Evolutionary conservation across 306 rosid species (phyloP).

Genomic region (Inga oerstediana): DNA sequence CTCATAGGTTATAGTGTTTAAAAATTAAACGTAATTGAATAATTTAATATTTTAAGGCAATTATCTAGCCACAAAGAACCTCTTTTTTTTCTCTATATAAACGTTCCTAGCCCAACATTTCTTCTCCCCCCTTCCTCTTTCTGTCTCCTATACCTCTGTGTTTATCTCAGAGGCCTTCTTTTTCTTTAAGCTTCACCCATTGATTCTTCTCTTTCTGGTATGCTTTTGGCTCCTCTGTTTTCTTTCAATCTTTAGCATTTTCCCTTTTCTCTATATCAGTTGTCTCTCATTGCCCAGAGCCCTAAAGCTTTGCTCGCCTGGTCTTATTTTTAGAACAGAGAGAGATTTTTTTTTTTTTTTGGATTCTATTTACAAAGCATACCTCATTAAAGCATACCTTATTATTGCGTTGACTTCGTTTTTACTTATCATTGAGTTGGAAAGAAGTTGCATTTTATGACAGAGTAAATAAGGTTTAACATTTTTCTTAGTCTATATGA

Average conservation of each 20-base stretch:
- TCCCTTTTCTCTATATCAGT: background rate
- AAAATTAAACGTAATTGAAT: constrained; percentile 39
- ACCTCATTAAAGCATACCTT: no score
- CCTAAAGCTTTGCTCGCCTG: constrained; percentile 16
- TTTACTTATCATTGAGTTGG: no score
- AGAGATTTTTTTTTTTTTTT: no score
- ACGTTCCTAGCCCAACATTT: constrained; percentile 40
- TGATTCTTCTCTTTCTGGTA: constrained; percentile 42
- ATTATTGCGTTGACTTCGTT: no score
- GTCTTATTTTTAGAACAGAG: background rate
- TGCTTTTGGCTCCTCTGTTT: constrained; percentile 31
- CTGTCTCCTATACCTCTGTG: constrained; percentile 29
- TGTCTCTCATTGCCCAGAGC: constrained; percentile 8
- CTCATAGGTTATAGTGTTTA: constrained; percentile 26
- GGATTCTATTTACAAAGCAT: no score
- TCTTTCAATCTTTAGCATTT: constrained; percentile 40
- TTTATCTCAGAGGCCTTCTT: constrained; percentile 40
- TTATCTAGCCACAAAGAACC: constrained; percentile 23
- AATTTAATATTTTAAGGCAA: constrained; percentile 5
- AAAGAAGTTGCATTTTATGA: no score
- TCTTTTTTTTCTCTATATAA: constrained; percentile 61
- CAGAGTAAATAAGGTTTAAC: no score
- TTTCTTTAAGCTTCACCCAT: constrained; percentile 16
- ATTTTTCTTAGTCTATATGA: no score
- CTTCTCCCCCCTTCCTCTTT: constrained; percentile 55